Base-by-base conservation (phyloP, 2,329 filamentous ascomycete genomes). In the Epichloe hybrida region DNA sequence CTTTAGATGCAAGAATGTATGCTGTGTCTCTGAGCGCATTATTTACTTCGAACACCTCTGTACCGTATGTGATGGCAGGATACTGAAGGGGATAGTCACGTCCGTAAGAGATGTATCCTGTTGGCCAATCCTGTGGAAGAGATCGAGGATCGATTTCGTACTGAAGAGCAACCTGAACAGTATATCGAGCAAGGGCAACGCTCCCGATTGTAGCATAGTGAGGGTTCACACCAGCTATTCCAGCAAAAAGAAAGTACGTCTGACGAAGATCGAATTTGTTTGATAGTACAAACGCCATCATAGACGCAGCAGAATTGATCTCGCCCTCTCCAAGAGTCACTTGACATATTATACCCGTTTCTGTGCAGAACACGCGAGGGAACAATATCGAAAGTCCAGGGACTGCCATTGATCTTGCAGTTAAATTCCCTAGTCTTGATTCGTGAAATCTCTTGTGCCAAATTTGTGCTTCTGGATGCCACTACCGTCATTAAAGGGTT, bases 141-240 rank as follows among this genome's bases (percentile, higher is more conserved):
- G 87, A 83, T 36, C 84, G 76, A 1, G 77, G 69, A 57, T 88
- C 84, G 54, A 89, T 78, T 64, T 89, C 85, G 56, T 88, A 86
- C 63, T 89, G 84, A 49, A 88, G 69, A 0, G 81, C 84, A 3
- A 88, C 83, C 61, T 89, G 86, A 5, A 89, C 75, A 0, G 83
- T 78, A 60, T 81, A 90, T 21, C 78, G 75, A 38, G 81, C 76
- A 50, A 90, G 78, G 1, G 82, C 81, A 0, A 86, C 83, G 40
- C 76, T 75, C 43, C 77, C 79, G 4, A 85, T 71, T 0, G 84
- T 87, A 21, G 75, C 80, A 27, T 79, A 66, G 54, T 81, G 77
- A 0, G 85, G 86, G 62, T 80, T 88, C 42, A 87, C 73, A n/a
- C 86, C 85, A 2, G 80, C 84, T 54, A 90, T 88, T 2, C 85